Conservation (phyloP, 768 basidiomycete genomes). For the Strobilomyces dryophilus region DNA sequence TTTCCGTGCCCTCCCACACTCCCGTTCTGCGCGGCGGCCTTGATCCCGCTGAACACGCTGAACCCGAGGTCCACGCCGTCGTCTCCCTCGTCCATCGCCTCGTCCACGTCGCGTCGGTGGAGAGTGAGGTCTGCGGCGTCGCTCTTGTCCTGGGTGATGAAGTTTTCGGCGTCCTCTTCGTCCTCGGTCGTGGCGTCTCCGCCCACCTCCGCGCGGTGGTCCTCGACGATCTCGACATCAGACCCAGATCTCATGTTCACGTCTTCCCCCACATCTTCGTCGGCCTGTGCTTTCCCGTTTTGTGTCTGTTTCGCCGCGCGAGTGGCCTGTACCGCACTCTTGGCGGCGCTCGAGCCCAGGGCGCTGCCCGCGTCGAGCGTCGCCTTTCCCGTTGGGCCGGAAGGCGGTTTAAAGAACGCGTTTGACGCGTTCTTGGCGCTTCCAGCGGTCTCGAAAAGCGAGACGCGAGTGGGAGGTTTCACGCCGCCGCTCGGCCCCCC, state of each 20-base stretch:
- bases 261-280: constrained; percentile 12
- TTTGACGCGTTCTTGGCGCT: constrained; percentile 54
- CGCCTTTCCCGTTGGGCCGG: constrained; percentile 2
- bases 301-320: neutral
- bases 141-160: constrained; percentile 20
- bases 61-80: constrained; percentile 12
- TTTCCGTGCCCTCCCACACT: neutral
- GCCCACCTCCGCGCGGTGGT: neutral
- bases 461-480: constrained; percentile 14
- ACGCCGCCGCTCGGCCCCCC: neutral
- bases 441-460: constrained; percentile 40
- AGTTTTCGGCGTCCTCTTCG: constrained; percentile 12
- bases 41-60: constrained; percentile 18
- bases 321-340: neutral
- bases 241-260: constrained; percentile 19
- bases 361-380: constrained; percentile 1
- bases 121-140: constrained; percentile 18
- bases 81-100: constrained; percentile 6
- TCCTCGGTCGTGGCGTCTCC: constrained; percentile 7
- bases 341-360: neutral
- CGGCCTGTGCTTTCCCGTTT: constrained; percentile 4
- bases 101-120: constrained; percentile 3
- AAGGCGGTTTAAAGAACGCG: constrained; percentile 62
- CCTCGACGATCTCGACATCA: constrained; percentile 12
- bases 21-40: neutral